A percentile compares a stretch with the other conserved stretches of the same genome.
Evolutionary conservation across 371 early-diverging fungal genomes (phyloP).

Genomic region (Apophysomyces sp.): DNA sequence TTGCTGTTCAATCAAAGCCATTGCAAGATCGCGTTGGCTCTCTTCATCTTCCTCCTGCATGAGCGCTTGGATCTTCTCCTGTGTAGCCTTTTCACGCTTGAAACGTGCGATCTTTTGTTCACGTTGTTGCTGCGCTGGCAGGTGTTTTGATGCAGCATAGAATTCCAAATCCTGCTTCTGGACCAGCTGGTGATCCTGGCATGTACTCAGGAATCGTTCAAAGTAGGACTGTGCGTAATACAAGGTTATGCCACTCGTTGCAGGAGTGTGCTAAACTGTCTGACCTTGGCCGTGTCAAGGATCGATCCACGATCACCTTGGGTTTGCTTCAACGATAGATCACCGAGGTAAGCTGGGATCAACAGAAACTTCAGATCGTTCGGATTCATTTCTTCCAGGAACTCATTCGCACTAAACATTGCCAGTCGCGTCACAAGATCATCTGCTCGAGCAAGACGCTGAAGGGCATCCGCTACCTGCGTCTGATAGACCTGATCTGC

Average conservation of each 20-base stretch:
- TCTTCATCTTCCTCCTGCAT: slow-evolving; percentile 51
- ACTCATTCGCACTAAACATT: slow-evolving; percentile 87
- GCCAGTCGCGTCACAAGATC: slow-evolving; percentile 58
- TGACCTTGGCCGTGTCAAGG: slow-evolving; percentile 55
- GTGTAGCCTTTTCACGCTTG: slow-evolving; percentile 70
- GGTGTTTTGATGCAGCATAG: slow-evolving; percentile 20
- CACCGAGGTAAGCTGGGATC: slow-evolving; percentile 77
- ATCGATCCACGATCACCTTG: slow-evolving; percentile 40
- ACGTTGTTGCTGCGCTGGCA: slow-evolving; percentile 47
- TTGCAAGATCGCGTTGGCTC: slow-evolving; percentile 60
- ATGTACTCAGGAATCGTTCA: slow-evolving; percentile 53
- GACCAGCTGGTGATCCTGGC: slow-evolving; percentile 65
- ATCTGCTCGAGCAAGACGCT: slow-evolving; percentile 45
- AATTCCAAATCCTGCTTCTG: slow-evolving; percentile 40
- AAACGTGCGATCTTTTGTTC: slow-evolving; percentile 76
- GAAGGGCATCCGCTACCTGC: slow-evolving; percentile 48
- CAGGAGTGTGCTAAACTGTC: background rate
- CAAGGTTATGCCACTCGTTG: background rate
- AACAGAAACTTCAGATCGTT: slow-evolving; percentile 77
- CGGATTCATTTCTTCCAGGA: slow-evolving; percentile 84
- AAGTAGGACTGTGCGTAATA: slow-evolving; percentile 31
- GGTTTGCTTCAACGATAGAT: slow-evolving; percentile 57
- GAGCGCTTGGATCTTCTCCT: slow-evolving; percentile 52
- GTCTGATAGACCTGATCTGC: slow-evolving; percentile 50
- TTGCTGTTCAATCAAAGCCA: slow-evolving; percentile 60